Base-by-base conservation (phyloP, 768 basidiomycete species). In the Chalciporus sphaerocephalus region DNA sequence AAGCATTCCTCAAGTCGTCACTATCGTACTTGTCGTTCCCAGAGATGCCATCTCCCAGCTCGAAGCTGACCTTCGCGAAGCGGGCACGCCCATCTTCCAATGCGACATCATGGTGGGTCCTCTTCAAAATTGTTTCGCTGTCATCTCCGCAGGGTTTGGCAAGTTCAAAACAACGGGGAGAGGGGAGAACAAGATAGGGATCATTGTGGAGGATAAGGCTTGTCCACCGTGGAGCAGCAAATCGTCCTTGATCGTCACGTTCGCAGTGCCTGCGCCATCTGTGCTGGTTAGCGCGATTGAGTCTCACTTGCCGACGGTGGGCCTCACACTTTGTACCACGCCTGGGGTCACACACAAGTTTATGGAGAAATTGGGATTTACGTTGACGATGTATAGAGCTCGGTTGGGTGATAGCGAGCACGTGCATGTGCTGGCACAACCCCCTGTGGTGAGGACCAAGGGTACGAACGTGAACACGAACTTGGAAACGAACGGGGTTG, bases 1-100 rank as follows among this genome's bases (percentile, higher is more conserved):
- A 0, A 21, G n/a, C 5, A 55, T 71, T 8, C 69, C 71, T 0
- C 50, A 52, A 12, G 34, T 63, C 6, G 56, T 70, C 7, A 61
- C 61, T 6, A 40, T 72, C 28, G 55, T 58, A 13, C 54, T 72
- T 5, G 53, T 58, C 12, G 60, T 73, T 24, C 69, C 71, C 2
- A 54, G 64, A 7, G 49, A 52, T 0, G 40, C 47, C 12, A 53
- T 61, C 6, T 32, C 59, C 12, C 22, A 13, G 17, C 46, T 58
- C 18, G 50, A 46, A 18, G 22, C 45, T 20, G 42, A 52, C 23
- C 32, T 45, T 17, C 6, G 1, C 22, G 13, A 17, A 11, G 10
- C 53, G 15, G 42, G 54, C 7, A 50, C 53, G 1, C 51, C 53
- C 6, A 28, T 37, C 10, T 20, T 65, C 4, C 62, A 60, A 1